These are phyloP conservation scores for Pichia pseudocactophila DNA, from an alignment of 805 yeast species.

Conservation along the genomic window DNA sequence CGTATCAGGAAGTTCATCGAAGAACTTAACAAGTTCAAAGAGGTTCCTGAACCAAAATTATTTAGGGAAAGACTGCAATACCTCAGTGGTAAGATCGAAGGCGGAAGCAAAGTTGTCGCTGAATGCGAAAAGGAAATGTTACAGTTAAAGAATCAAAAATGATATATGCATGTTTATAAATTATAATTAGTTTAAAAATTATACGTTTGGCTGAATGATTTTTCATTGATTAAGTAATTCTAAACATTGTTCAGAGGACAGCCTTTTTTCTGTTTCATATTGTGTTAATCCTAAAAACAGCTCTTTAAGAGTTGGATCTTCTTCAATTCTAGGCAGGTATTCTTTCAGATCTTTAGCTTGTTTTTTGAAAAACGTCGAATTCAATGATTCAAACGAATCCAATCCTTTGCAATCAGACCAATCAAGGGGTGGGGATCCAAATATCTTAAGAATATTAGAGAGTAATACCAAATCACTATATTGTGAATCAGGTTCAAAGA, in stretches of 20 bases:
- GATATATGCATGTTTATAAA: neutral
- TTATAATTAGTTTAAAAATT: no score
- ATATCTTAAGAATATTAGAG: constrained; percentile 40
- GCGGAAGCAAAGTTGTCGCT: constrained; percentile 43
- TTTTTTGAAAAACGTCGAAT: constrained; percentile 20
- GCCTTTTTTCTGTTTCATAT: constrained; percentile 29
- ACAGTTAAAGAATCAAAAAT: constrained; percentile 10
- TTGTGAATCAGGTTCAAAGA: constrained; percentile 32
- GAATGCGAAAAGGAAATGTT: constrained; percentile 35
- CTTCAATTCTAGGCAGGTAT: constrained; percentile 29
- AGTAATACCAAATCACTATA: constrained; percentile 51
- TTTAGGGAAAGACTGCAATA: constrained; percentile 58
- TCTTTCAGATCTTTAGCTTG: constrained; percentile 15
- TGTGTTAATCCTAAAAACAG: constrained; percentile 37
- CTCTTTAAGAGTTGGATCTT: constrained; percentile 13
- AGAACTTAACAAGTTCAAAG: constrained; percentile 55
- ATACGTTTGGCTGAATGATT: neutral
- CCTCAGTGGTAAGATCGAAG: constrained; percentile 56
- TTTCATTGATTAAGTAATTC: constrained; percentile 4
- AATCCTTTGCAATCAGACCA: constrained; percentile 39
- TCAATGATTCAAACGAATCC: constrained; percentile 28
- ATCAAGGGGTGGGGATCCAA: constrained; percentile 54
- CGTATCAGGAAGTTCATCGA: constrained; percentile 60
- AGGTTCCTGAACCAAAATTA: constrained; percentile 41
- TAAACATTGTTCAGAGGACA: constrained; percentile 24